These are phyloP conservation scores for Boletus rex-veris DNA, from an alignment of 768 basidiomycete genomes.

Conservation along the genomic window DNA sequence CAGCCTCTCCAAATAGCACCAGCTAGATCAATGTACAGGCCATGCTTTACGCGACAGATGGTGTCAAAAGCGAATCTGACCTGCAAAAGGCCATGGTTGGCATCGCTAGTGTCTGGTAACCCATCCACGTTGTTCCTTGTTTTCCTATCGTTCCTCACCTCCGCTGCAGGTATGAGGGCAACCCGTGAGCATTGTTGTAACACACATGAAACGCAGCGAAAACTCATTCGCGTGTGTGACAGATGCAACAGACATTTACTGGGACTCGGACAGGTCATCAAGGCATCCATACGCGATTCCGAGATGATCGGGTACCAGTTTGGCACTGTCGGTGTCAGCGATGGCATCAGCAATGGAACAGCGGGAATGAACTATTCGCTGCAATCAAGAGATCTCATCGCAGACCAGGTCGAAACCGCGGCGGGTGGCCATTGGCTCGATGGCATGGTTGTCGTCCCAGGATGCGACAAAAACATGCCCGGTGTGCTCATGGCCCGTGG, in stretches of 20 bases:
- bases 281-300: constrained; percentile 67
- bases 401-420: constrained; percentile 94
- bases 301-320: constrained; percentile 94
- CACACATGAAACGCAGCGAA: background rate
- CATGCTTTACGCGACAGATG: constrained; percentile 99
- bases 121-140: constrained; percentile 11
- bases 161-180: constrained; percentile 87
- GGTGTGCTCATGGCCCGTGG: constrained; percentile 94
- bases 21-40: constrained; percentile 50
- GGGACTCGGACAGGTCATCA: constrained; percentile 82
- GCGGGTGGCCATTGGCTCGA: constrained; percentile 98
- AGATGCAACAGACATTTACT: constrained; percentile 97
- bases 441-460: constrained; percentile 95
- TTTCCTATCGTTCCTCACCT: constrained; percentile 12
- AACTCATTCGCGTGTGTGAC: constrained; percentile 4
- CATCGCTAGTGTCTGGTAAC: constrained; percentile 93
- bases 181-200: constrained; percentile 67
- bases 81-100: constrained; percentile 97
- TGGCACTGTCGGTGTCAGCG: constrained; percentile 95
- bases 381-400: constrained; percentile 95
- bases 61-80: constrained; percentile 74
- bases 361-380: constrained; percentile 93
- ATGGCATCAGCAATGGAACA: constrained; percentile 98
- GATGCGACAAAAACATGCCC: constrained; percentile 99
- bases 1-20: background rate